Base-by-base conservation (phyloP, 768 basidiomycete genomes). In the Naganishia kalamii region DNA sequence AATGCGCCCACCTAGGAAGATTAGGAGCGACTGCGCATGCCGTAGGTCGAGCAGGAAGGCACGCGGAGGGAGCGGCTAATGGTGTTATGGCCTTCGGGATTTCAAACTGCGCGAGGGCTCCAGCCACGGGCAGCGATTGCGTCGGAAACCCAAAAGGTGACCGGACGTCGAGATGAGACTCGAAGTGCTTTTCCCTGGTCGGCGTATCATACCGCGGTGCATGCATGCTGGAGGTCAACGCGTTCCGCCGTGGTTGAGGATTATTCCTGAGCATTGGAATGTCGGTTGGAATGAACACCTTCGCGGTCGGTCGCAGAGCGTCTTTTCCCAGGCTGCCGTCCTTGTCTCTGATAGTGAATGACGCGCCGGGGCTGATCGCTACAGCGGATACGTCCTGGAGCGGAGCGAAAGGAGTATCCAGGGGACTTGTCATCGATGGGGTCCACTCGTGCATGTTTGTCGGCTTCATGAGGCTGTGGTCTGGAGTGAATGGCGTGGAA, bases 1-100 rank as follows among this genome's bases (percentile, higher is more conserved):
- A 54, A 21, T 54, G 52, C 17, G 52, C 52, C 52, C 52, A 54
- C 40, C 52, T 32, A 8, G 52, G 52, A 8, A 54, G 52, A 23
- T 54, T 54, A 1, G 52, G 52, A 1, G 32, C 33, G 10, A 54
- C 52, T 10, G 52, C 52, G 25, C 52, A 54, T 3, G 32, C 32
- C 2, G n/a, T 25, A 10, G 52, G 52, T 35, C 52, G 29, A n/a
- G 35, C 52, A 5, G 52, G 52, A 21, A 54, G 30, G 4, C 33
- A 4, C n/a, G 52, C 33, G 32, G 52, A 54, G 2, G 52, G 52
- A 4, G 11, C 32, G 1, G 52, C 52, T 3, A 54, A n/a, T 21
- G 52, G 52, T 4, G 52, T 54, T 1, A 54, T 6, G 3, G 52
- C 52, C 29, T 54, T 54, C n/a, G 52, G 52, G 8, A 54, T 25